phyloP scores from a whole-genome alignment of 768 basidiomycete genomes.

The Tricholoma saponaceum region DNA sequence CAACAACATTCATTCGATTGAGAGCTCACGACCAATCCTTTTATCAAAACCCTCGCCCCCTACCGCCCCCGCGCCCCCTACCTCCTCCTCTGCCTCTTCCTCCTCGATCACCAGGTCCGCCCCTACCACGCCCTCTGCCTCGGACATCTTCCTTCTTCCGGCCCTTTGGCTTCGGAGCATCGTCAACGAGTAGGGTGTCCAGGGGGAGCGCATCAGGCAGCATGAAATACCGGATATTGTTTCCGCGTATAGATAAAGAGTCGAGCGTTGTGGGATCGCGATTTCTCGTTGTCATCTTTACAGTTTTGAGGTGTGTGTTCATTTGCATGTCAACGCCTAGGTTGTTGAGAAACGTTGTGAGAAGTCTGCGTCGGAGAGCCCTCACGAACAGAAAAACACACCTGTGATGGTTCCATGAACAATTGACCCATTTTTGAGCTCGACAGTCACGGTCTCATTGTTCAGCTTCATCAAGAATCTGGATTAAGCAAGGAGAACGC shows the following conservation, averaged over 20 bases:
- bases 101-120: constrained; percentile 50
- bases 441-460: constrained; percentile 97
- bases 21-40: background rate
- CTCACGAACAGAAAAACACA: constrained; percentile 30
- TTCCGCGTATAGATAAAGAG: constrained; percentile 90
- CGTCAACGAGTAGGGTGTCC: constrained; percentile 95
- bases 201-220: constrained; percentile 97
- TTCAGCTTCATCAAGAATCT: constrained; percentile 99
- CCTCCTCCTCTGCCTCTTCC: constrained; percentile 54
- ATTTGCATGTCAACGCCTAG: constrained; percentile 98
- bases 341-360: background rate
- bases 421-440: constrained; percentile 95
- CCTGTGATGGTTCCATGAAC: constrained; percentile 98
- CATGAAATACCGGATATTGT: constrained; percentile 94
- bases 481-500: constrained; percentile 8
- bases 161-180: constrained; percentile 93
- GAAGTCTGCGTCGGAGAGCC: background rate
- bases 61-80: constrained; percentile 35
- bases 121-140: constrained; percentile 52
- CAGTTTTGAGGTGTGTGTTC: constrained; percentile 98
- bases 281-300: constrained; percentile 93
- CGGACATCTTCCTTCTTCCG: constrained; percentile 84
- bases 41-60: constrained; percentile 27
- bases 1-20: constrained; percentile 1
- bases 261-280: constrained; percentile 86